Evolutionary conservation across 805 yeast species (phyloP), one percentile per base, ranked within the genome.

Genomic region (Alloascoidea hylecoeti): DNA sequence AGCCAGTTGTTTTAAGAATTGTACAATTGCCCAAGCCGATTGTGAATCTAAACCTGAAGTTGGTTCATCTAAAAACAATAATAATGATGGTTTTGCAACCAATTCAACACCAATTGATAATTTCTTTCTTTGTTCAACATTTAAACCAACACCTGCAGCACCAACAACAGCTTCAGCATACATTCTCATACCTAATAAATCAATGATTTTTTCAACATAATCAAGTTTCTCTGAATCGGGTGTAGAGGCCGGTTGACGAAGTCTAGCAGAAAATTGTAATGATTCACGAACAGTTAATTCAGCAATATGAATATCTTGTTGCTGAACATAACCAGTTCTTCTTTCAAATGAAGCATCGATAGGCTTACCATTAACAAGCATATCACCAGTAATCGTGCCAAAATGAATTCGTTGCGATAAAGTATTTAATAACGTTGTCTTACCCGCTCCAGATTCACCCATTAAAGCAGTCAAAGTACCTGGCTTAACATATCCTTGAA

Each of bases 401-500:
- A 62, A 61, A 32, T 68, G 66, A 42, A 66, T 61, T 53, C 78
- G 59, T 46, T 68, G 70, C 34, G 76, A 68, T 41, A 71, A 55
- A 15, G 64, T 64, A 50, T 72, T 72, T 46, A 72, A 58, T 39
- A 72, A 53, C 6, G 77, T 72, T 6, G 77, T 72, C 46, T 72
- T 72, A 49, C 78, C 77, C 18, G 76, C 76, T 51, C 78, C 77
- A n/a, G 77, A 70, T 36, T 70, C 75, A 46, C 78, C 78, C 75
- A 72, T 70, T 18, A 72, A 52, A 9, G 69, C 72, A 17, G 88
- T 79, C 56, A 80, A 63, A 41, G 81, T 78, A 49, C 89, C 89
- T 15, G 89, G 89, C 50, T 75, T 75, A 39, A 78, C 84, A 65
- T 75, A 80, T 37, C 89, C 89, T 48, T 70, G 72, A 36, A 73